Evolutionary conservation across 768 basidiomycete species (phyloP), one percentile per base, ranked within the genome.

Genomic region (Hygrophorus russula): DNA sequence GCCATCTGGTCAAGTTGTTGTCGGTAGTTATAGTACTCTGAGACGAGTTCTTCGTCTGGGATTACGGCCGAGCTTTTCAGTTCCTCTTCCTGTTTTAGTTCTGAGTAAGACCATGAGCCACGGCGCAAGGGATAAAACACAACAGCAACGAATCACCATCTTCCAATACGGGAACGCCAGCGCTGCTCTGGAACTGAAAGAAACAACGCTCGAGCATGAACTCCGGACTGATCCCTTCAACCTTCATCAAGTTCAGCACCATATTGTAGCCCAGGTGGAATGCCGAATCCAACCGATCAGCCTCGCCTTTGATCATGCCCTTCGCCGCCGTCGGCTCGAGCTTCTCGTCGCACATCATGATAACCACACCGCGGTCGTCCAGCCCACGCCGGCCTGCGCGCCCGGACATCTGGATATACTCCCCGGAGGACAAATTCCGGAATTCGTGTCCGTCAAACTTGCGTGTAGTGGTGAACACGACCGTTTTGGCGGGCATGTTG

Each of bases 391-490:
- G 82, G 49, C 96, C 96, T 2, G 96, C 96, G 45, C 96, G 87
- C 44, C 96, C 96, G 0, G 92, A 93, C 96, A 99, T 99, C 57
- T 99, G 96, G 54, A 98, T 96, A 60, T 99, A 99, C 71, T 99
- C 96, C 45, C 96, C 86, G 0, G 82, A 86, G 0, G 90, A 90
- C 29, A 99, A 69, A 57, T 89, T 89, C 19, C 96, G 75, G 67
- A 96, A 96, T 53, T 93, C 91, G 35, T 77, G 78, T 0, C 96
- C 96, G 59, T 99, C 96, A 54, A 92, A 98, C 64, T 99, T 99
- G 51, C 91, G 80, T 2, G 91, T 83, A 0, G 82, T 76, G 0
- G 91, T 96, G 68, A 99, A 99, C 17, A 99, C 94, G 38, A 99
- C 96, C 2, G 96, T 98, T 68, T 97, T 98, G 13, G 96, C 96